Evolutionary conservation across 176 grass and related monocot genomes (phyloP).

Genomic region (Carex cristatella): DNA sequence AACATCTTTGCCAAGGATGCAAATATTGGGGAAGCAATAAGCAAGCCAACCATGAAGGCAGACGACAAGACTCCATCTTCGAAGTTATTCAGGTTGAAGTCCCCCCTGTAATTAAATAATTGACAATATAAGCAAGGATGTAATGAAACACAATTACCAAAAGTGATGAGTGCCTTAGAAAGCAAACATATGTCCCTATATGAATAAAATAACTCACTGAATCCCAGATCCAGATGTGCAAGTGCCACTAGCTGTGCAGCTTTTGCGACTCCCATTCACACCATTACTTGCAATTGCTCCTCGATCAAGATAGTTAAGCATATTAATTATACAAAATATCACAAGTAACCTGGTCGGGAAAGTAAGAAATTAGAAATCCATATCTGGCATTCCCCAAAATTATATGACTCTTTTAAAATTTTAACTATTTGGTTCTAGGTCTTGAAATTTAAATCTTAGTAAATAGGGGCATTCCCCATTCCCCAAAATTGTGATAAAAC

Average conservation of each 20-base stretch:
- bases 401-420: neutral
- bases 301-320: conserved; percentile 96
- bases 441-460: neutral
- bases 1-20: conserved; percentile 84
- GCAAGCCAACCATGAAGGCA: conserved; percentile 96
- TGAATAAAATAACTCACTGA: conserved; percentile 54
- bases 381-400: neutral
- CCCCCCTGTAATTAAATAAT: conserved; percentile 46
- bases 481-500: neutral
- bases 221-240: conserved; percentile 90
- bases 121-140: neutral
- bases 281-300: conserved; percentile 99
- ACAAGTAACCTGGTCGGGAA: conserved; percentile 66
- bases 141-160: neutral
- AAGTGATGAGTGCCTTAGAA: conserved; percentile 9
- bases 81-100: conserved; percentile 85
- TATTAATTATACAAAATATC: conserved; percentile 92
- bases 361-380: neutral
- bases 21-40: conserved; percentile 85
- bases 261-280: conserved; percentile 76
- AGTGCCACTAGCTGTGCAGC: conserved; percentile 49
- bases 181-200: neutral
- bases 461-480: neutral
- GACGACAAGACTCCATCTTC: conserved; percentile 97
- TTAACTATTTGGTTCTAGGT: neutral